Conservation (phyloP, 1,284 basidiomycete genomes). For the Calocybe gambosa region DNA sequence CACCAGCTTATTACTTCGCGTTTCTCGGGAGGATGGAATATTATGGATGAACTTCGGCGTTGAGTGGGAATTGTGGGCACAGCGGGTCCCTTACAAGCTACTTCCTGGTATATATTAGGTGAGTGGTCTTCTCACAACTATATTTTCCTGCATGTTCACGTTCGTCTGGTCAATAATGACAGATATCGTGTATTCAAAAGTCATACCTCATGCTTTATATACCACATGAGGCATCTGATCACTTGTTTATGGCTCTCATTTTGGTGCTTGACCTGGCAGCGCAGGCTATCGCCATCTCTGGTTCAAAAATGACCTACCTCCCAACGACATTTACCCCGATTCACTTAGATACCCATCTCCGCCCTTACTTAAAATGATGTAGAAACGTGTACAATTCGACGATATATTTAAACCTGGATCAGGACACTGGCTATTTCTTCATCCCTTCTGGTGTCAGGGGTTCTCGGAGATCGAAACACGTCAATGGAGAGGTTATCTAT, state of each 20-base stretch:
- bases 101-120: conserved; percentile 34
- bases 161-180: too few species aligned
- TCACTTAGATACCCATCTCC: too few species aligned
- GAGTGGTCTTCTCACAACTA: not conserved
- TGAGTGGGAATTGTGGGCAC: conserved; percentile 35
- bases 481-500: not conserved
- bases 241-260: not conserved
- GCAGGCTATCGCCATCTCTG: too few species aligned
- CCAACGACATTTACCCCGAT: too few species aligned
- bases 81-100: conserved; percentile 30
- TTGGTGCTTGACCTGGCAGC: too few species aligned
- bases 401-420: not conserved
- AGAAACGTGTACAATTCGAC: not conserved
- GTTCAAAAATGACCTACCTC: too few species aligned
- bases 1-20: conserved; percentile 24
- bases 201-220: not conserved
- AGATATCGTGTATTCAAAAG: not conserved
- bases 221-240: not conserved
- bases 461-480: not conserved
- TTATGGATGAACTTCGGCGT: conserved; percentile 30
- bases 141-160: not conserved
- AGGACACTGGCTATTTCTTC: not conserved
- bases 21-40: conserved; percentile 32
- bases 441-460: not conserved
- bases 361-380: not conserved